These are phyloP conservation scores for Naganishia vishniacii DNA, from an alignment of 768 basidiomycete species.

Conservation along the genomic window DNA sequence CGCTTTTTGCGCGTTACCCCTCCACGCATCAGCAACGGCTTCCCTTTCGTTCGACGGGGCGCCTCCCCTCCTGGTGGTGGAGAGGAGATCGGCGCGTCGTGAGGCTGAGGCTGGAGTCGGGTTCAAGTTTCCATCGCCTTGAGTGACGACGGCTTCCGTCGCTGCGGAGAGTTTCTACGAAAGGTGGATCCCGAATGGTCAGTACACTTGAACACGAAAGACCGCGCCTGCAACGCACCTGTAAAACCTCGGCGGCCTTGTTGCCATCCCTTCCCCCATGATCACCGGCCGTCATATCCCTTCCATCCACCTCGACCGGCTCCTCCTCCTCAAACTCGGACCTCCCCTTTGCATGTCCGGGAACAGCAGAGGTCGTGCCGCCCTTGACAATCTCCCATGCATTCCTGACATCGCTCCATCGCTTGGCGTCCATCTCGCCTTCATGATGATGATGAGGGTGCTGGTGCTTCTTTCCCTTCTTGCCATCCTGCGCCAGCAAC, in stretches of 20 bases:
- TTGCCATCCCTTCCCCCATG: constrained; percentile 23
- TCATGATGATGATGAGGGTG: constrained; percentile 22
- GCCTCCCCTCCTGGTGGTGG: neutral
- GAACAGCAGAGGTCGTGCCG: constrained; percentile 14
- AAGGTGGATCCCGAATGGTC: too few species aligned
- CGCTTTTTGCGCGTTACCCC: neutral
- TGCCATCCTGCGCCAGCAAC: constrained; percentile 27
- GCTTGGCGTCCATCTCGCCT: constrained; percentile 31
- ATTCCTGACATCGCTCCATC: constrained; percentile 40
- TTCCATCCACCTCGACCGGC: constrained; percentile 20
- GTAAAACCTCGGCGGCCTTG: constrained; percentile 15
- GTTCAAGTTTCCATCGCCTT: constrained; percentile 25
- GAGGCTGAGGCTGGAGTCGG: constrained; percentile 22
- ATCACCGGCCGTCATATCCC: constrained; percentile 27
- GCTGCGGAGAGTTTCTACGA: constrained; percentile 10
- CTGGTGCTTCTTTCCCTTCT: constrained; percentile 31
- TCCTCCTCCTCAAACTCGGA: constrained; percentile 18
- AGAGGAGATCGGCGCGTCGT: constrained; percentile 23
- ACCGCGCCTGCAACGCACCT: neutral
- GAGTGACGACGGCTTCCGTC: constrained; percentile 2
- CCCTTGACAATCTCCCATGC: constrained; percentile 38
- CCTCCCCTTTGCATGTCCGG: neutral
- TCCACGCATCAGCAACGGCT: constrained; percentile 22
- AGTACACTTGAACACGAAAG: too few species aligned
- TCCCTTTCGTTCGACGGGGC: constrained; percentile 13